Evolutionary conservation across 371 early-diverging fungal species (phyloP).

Genomic region (Rhizopus delemar): DNA sequence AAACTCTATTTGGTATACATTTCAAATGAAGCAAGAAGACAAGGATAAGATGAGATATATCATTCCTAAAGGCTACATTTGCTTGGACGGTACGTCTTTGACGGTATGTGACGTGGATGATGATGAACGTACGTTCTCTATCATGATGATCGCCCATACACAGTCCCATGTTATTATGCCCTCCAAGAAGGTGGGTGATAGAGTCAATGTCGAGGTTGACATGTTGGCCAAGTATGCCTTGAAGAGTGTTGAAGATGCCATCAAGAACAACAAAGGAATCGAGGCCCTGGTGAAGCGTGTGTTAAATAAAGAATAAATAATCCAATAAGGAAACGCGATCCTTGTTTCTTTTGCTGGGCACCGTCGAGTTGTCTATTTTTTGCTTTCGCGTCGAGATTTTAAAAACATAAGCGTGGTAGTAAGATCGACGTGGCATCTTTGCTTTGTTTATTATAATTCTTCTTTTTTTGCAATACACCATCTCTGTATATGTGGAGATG

Average conservation of each 20-base stretch:
- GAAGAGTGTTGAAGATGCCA: conserved; percentile 64
- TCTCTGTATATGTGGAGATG: too few relatives aligned
- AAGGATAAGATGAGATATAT: conserved; percentile 78
- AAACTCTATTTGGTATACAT: conserved; percentile 82
- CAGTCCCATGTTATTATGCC: conserved; percentile 86
- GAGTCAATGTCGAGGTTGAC: conserved; percentile 95
- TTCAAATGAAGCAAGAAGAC: conserved; percentile 60
- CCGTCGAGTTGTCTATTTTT: too few relatives aligned
- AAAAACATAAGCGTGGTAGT: too few relatives aligned
- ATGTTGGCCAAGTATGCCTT: conserved; percentile 96
- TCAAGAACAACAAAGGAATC: conserved; percentile 47
- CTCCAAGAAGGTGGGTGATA: conserved; percentile 68
- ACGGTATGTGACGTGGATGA: conserved; percentile 91
- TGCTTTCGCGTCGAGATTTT: too few relatives aligned
- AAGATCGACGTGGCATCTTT: too few relatives aligned
- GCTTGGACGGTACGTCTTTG: conserved; percentile 91
- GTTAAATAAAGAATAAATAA: conserved; percentile 14
- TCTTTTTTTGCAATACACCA: too few relatives aligned
- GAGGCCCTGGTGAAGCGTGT: conserved; percentile 42
- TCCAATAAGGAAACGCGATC: too few relatives aligned
- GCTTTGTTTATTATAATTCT: too few relatives aligned
- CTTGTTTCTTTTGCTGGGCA: too few relatives aligned
- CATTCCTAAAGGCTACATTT: conserved; percentile 93
- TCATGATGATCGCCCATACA: conserved; percentile 96
- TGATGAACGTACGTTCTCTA: conserved; percentile 70